phyloP scores from a whole-genome alignment of 768 basidiomycete genomes.

The Psilocybe tampanensis region DNA sequence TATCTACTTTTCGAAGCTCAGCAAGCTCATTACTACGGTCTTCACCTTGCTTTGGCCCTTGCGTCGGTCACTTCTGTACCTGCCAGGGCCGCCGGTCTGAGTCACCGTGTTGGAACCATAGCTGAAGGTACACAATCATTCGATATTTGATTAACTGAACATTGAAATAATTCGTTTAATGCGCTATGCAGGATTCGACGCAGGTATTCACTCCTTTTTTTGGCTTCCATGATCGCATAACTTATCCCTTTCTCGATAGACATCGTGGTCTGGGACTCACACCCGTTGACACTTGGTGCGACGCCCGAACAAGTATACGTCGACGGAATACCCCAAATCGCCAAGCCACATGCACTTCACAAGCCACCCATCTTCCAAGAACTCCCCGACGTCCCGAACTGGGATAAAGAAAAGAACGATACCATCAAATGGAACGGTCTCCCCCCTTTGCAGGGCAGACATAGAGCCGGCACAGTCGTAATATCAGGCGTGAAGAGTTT shows the following conservation, averaged over 20 bases:
- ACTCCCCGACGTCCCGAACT: slow-evolving; percentile 57
- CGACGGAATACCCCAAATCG: slow-evolving; percentile 75
- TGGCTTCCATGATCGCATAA: no score
- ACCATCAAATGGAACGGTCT: slow-evolving; percentile 67
- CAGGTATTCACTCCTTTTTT: slow-evolving; percentile 47
- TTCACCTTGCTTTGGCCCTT: slow-evolving; percentile 58
- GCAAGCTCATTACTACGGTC: slow-evolving; percentile 67
- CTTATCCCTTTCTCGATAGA: slow-evolving; percentile 37
- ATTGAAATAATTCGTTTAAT: neutral
- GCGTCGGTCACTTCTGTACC: slow-evolving; percentile 66
- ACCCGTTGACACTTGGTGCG: slow-evolving; percentile 77
- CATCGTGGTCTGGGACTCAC: slow-evolving; percentile 68
- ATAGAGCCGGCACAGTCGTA: slow-evolving; percentile 38
- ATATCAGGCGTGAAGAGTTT: slow-evolving; percentile 54
- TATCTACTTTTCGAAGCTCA: slow-evolving; percentile 74
- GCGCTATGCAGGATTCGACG: slow-evolving; percentile 67
- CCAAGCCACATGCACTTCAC: slow-evolving; percentile 30
- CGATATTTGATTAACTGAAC: no score
- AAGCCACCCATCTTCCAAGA: slow-evolving; percentile 56
- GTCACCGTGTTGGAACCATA: slow-evolving; percentile 68
- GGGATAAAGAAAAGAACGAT: slow-evolving; percentile 57
- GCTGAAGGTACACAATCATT: slow-evolving; percentile 40
- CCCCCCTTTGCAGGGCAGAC: slow-evolving; percentile 57
- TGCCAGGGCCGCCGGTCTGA: slow-evolving; percentile 64
- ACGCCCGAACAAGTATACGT: slow-evolving; percentile 83